Base-by-base conservation (phyloP, 2,329 filamentous ascomycete genomes). In the Ceratocystis alfenasii region DNA sequence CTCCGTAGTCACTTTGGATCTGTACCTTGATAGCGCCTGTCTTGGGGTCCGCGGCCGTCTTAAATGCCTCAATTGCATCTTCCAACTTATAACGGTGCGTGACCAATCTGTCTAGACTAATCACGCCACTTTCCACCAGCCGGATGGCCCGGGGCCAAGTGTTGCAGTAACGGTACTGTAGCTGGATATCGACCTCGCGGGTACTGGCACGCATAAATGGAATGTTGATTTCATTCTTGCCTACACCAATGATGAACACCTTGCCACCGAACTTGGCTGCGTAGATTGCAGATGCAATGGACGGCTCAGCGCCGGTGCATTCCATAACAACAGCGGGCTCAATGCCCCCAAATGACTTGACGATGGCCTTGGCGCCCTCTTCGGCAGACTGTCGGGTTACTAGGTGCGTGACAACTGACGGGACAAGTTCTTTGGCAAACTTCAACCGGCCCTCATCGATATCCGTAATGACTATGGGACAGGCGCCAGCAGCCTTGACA, bases 1-100 rank as follows among this genome's bases (percentile, higher is more conserved):
- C 66, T 3, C 66, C 66, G 20, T 67, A 67, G 20, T 67, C 66
- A 72, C 83, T 90, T 80, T 92, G 90, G 73, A 96, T 96, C 82
- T 91, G 88, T 68, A 96, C 92, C 81, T 97, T 97, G 77, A 97
- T 96, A n/a, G 92, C 90, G 5, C 93, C 92, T 63, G 89, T 95
- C 80, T 88, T 91, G 48, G 90, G 87, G 76, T 96, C 86, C 7
- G 88, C 85, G 22, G 92, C 90, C 50, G 89, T 94, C 78, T 91
- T 85, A 75, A 97, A 97, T 6, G 93, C 93, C 77, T 93, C 84
- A 33, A 94, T 76, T 0, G 92, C 91, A 74, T 97, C 87, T 77
- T 96, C 92, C 46, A 97, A 78, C 69, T 82, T 79, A 77, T 88
- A 96, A 20, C 90, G 83, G 79, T 97, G 93, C 50, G 93, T 96